Conservation (phyloP, 2,329 filamentous ascomycete genomes). For the Epichloe festucae region DNA sequence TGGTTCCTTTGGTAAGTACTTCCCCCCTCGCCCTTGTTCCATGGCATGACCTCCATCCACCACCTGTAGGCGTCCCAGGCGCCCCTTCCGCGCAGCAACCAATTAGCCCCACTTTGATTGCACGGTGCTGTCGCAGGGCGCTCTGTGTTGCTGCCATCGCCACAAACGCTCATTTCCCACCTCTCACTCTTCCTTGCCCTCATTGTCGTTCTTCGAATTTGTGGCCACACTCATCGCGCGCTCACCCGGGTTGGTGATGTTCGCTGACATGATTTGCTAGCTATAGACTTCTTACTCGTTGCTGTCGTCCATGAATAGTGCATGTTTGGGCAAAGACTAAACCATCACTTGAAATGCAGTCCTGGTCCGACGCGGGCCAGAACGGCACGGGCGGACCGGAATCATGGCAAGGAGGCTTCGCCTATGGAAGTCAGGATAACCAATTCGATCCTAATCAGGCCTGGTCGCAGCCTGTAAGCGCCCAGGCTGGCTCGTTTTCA, state of each 20-base stretch:
- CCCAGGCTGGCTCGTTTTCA: conserved; percentile 20
- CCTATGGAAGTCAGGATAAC: conserved; percentile 19
- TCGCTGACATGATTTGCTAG: conserved; percentile 20
- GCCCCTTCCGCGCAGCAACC: background rate
- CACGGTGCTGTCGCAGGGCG: background rate
- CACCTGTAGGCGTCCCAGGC: background rate
- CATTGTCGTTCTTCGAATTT: background rate
- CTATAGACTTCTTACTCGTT: conserved; percentile 10
- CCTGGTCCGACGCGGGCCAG: conserved; percentile 25
- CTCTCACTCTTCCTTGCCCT: conserved; percentile 7
- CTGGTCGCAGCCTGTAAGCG: conserved; percentile 24
- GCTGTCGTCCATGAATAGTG: conserved; percentile 9
- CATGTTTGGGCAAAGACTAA: conserved; percentile 11
- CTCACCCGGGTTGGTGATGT: conserved; percentile 8
- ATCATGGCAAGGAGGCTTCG: conserved; percentile 23
- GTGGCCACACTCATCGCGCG: conserved; percentile 7
- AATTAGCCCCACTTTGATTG: background rate
- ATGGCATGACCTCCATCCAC: conserved; percentile 1
- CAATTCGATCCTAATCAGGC: conserved; percentile 26
- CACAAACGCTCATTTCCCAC: conserved; percentile 1
- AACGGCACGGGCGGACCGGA: conserved; percentile 23
- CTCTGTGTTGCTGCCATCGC: background rate
- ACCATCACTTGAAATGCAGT: conserved; percentile 24
- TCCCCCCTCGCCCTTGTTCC: background rate
- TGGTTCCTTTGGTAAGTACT: conserved; percentile 6